These are phyloP conservation scores for Quillaja saponaria DNA, from an alignment of 306 rosid genomes.

Conservation along the genomic window DNA sequence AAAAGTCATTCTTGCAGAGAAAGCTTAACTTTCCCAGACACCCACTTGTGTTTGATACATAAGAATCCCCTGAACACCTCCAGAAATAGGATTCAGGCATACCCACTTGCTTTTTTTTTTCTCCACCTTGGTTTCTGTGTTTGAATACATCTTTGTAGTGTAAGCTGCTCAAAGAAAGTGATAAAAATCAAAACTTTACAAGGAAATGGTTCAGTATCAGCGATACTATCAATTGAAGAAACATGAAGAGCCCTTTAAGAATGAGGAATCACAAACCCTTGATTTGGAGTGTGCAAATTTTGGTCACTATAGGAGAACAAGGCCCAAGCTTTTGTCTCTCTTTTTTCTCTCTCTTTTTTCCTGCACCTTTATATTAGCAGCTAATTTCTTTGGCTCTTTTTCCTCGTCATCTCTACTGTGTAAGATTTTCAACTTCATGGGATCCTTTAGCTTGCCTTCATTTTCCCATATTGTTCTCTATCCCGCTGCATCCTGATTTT, in stretches of 20 bases:
- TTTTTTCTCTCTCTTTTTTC: conserved; percentile 63
- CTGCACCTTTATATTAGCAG: conserved; percentile 48
- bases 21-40: background rate
- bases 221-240: conserved; percentile 54
- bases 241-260: conserved; percentile 30
- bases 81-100: background rate
- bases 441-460: background rate
- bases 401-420: conserved; percentile 47
- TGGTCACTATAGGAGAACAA: conserved; percentile 53
- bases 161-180: background rate
- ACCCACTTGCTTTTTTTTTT: background rate
- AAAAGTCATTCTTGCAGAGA: background rate
- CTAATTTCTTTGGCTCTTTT: conserved; percentile 48
- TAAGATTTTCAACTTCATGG: conserved; percentile 28
- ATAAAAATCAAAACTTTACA: conserved; percentile 23
- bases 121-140: background rate
- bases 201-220: conserved; percentile 56
- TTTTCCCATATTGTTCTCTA: background rate
- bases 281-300: conserved; percentile 46
- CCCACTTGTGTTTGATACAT: conserved; percentile 2
- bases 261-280: conserved; percentile 49
- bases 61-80: background rate
- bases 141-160: too few relatives aligned
- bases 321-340: conserved; percentile 56
- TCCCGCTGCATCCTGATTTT: conserved; percentile 13